These are phyloP conservation scores for Metschnikowia hibisci DNA, from an alignment of 805 yeast genomes.

Conservation along the genomic window DNA sequence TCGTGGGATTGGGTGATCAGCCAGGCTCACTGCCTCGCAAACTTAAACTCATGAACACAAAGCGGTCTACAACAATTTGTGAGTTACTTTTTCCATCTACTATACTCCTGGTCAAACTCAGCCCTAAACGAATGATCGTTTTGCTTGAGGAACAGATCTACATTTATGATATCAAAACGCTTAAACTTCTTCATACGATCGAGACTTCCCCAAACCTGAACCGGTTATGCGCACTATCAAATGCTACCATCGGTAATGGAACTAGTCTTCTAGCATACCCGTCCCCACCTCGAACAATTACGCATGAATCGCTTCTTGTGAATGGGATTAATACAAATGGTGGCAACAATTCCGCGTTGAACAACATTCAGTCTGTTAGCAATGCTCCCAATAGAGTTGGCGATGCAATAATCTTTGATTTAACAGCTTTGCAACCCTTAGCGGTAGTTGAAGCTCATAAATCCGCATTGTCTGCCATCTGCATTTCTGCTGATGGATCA, in stretches of 20 bases:
- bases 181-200: slow-evolving; percentile 41
- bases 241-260: slow-evolving; percentile 30
- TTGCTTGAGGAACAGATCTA: slow-evolving; percentile 42
- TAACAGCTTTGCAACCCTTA: slow-evolving; percentile 66
- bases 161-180: slow-evolving; percentile 38
- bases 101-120: slow-evolving; percentile 37
- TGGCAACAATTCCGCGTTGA: slow-evolving; percentile 36
- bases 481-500: slow-evolving; percentile 71
- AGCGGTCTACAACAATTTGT: slow-evolving; percentile 48
- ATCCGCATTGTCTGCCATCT: slow-evolving; percentile 62
- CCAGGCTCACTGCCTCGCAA: slow-evolving; percentile 75
- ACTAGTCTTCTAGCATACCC: slow-evolving; percentile 66
- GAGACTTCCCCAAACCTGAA: slow-evolving; percentile 41
- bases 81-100: slow-evolving; percentile 42
- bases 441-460: slow-evolving; percentile 86
- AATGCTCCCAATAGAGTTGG: slow-evolving; percentile 51
- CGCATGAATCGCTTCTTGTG: slow-evolving; percentile 40
- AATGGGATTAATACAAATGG: slow-evolving; percentile 40
- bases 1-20: slow-evolving; percentile 74
- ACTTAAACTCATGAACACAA: slow-evolving; percentile 78
- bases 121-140: slow-evolving; percentile 31
- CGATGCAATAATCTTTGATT: slow-evolving; percentile 75
- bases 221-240: slow-evolving; percentile 61
- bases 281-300: slow-evolving; percentile 61
- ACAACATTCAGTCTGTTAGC: slow-evolving; percentile 39